Evolutionary conservation across 257 asterid species (phyloP), one percentile per base, ranked within the genome.

Genomic region (Solanum pinnatisectum): DNA sequence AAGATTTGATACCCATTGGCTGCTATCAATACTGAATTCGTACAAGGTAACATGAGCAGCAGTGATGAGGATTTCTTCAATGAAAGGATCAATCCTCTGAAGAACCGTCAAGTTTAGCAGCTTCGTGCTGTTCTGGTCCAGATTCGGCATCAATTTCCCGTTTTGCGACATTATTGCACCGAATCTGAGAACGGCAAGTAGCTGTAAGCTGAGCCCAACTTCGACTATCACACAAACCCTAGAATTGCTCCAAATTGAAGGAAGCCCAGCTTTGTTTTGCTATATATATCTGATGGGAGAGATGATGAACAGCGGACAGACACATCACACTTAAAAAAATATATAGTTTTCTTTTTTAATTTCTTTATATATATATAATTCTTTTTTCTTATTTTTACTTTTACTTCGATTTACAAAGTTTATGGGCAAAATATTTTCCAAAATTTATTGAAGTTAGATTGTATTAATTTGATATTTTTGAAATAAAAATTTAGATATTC

Each of bases 41-140:
- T 96, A 95, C 87, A 93, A 88, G 74, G 94, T 88, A 89, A 95
- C 99, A 90, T 95, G 98, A 78, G 96, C 93, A 36, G 95, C 97
- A 37, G 97, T 95, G 91, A 94, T 90, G 85, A 95, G 92, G 86
- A 95, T 96, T 71, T 96, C 98, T 89, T 94, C 97, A 30, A 96
- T 93, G 72, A 87, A 94, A 23, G 98, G 96, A 93, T 96, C 99
- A 88, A 93, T 91, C 82, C 99, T 92, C 89, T 95, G 99, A 22
- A 96, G 95, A 90, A 95, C 99, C 30, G 95, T 95, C 87, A 96
- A 86, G 90, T 96, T 95, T 35, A 95, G 93, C 82, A 90, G 35
- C 89, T 96, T 94, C 15, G 98, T 95, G 92, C 93, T 93, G 91
- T 94, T 92, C 90, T 93, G 93, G 90, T 95, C 98, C 12, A 96